These are phyloP conservation scores for Gossypium aridum DNA, from an alignment of 441 rosid species.

Conservation along the genomic window DNA sequence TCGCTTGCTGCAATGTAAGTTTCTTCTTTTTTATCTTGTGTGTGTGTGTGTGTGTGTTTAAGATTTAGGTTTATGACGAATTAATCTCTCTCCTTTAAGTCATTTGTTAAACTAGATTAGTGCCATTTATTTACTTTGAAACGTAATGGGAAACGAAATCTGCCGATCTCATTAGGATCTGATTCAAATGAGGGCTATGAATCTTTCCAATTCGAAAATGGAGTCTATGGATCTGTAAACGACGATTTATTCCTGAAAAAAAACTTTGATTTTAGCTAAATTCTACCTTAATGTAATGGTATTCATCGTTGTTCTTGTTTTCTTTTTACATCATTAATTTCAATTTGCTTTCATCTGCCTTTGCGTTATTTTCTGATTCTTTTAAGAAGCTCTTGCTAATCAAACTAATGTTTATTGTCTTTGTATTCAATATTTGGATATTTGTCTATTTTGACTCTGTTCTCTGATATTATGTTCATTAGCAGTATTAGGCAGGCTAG, in stretches of 20 bases:
- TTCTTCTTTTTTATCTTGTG: background rate
- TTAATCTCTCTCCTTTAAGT: background rate
- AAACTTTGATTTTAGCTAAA: background rate
- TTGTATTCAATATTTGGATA: background rate
- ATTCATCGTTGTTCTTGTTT: background rate
- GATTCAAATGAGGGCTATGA: background rate
- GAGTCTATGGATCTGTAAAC: conserved; percentile 2
- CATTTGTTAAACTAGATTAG: background rate
- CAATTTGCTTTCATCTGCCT: background rate
- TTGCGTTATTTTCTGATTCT: background rate
- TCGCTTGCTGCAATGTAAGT: conserved; percentile 11
- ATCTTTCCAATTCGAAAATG: background rate
- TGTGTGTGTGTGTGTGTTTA: background rate
- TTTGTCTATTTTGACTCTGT: background rate
- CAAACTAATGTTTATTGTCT: background rate
- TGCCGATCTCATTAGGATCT: conserved; percentile 2
- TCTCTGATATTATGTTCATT: background rate
- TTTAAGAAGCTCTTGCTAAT: background rate
- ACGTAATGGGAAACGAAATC: background rate
- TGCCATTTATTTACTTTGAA: background rate
- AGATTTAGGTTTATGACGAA: background rate
- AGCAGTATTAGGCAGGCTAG: background rate
- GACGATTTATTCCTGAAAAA: background rate
- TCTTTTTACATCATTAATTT: background rate
- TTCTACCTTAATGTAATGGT: background rate